Conservation (phyloP, 805 yeast genomes). For the Citeromyces matritensis region DNA sequence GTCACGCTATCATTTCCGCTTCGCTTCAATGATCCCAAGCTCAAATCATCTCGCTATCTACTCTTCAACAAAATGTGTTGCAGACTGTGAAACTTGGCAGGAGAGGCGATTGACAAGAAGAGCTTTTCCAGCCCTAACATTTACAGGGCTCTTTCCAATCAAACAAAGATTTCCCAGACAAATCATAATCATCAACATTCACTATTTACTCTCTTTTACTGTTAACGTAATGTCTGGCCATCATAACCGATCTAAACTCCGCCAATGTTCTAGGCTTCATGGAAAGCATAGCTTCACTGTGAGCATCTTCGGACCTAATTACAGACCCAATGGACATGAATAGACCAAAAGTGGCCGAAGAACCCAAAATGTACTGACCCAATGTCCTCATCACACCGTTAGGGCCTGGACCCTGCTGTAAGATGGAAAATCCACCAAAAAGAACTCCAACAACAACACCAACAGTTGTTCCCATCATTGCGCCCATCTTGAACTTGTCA, state of each 20-base stretch:
- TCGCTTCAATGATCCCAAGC: no score
- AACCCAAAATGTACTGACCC: slow-evolving; percentile 92
- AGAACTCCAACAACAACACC: slow-evolving; percentile 93
- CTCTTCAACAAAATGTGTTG: no score
- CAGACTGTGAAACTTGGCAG: no score
- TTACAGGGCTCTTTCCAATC: no score
- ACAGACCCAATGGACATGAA: slow-evolving; percentile 95
- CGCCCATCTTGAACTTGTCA: slow-evolving; percentile 97
- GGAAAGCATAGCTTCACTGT: slow-evolving; percentile 6
- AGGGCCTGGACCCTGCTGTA: slow-evolving; percentile 96
- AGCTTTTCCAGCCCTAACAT: no score
- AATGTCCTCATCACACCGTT: slow-evolving; percentile 92
- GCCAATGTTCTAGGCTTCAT: slow-evolving; percentile 15
- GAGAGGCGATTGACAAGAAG: no score
- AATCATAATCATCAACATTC: no score
- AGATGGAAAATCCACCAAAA: slow-evolving; percentile 85
- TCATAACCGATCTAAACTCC: slow-evolving; percentile 22
- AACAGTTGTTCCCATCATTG: slow-evolving; percentile 80
- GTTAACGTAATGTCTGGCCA: slow-evolving; percentile 21
- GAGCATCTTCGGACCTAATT: slow-evolving; percentile 54
- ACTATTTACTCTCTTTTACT: slow-evolving; percentile 8
- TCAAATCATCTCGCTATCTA: no score
- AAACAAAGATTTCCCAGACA: no score
- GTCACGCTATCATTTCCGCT: no score
- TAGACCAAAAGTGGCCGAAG: slow-evolving; percentile 92